Base-by-base conservation (phyloP, 1,284 basidiomycete species). In the Trametes sp. region DNA sequence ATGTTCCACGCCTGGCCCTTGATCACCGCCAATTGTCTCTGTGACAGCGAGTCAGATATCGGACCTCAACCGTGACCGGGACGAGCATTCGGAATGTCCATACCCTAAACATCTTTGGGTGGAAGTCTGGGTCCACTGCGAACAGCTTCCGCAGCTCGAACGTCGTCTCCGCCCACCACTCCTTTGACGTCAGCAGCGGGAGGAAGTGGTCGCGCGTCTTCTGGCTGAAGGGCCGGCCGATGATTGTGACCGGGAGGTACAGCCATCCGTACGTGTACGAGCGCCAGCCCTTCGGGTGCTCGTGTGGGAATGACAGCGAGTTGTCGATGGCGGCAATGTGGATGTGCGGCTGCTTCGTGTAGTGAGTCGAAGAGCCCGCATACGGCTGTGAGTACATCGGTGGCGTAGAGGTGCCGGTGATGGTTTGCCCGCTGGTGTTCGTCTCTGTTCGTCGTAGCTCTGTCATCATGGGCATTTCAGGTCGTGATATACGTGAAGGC, bases 251-350 rank as follows among this genome's bases (percentile, higher is more conserved):
- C 0, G 94, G 94, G 9, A 97, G 84, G 73, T 90, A 95, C 33
- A 98, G 78, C 95, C 95, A 96, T 31, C 95, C 95, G 71, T 95
- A 97, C 0, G 94, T 94, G 73, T 94, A 96, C 24, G 90, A 89
- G 38, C 95, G 85, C 90, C 94, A 96, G 26, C 95, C 95, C 65
- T 88, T 86, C 0, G 95, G 95, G 71, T 96, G 92, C 71, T 93
- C 90, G 66, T 93, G 92, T 44, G 92, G 95, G 73, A 96, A 98
- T 0, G 93, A 94, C 28, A 98, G 84, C 0, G 93, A 95, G 74
- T 97, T 97, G 73, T 97, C 95, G 64, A 97, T 97, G 11, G 95
- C 95, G 57, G 92, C 93, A 51, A 95, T 91, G 72, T 94, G 93
- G 31, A 93, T 87, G 59, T 82, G 81, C 10, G 81, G 78, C 53